Evolutionary conservation across 1,284 basidiomycete species (phyloP), one percentile per base, ranked within the genome.

Genomic region (Microbotryum lychnidis-dioicae): DNA sequence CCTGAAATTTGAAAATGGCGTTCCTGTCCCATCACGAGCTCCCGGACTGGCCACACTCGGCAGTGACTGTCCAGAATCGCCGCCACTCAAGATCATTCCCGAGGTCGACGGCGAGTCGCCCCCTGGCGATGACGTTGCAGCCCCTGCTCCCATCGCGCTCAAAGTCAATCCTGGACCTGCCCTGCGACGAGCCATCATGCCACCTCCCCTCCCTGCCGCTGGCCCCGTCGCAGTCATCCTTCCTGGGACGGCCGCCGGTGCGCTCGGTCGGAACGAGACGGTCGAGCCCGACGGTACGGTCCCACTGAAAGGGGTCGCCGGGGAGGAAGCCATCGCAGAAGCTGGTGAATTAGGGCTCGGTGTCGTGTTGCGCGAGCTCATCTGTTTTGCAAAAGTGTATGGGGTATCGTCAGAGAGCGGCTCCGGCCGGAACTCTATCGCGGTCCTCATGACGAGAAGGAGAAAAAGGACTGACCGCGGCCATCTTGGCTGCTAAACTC

Each of bases 1-100:
- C 69, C 85, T 84, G 75, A 97, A 97, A 75, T 92, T 96, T 54
- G 86, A 81, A 76, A 98, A 98, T 21, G 90, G 89, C 27, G 87
- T 87, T 62, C 80, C 82, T 55, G 67, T 69, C 21, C 67, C 67
- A 18, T 65, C 68, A 6, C 67, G 37, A 23, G 7, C 25, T 14
- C 52, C 58, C 23, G 50, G 50, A 18, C 58, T 62, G n/a, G 20
- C 49, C 51, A 23, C 45, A 20, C 52, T 48, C 33, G 37, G 57
- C 44, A 57, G 50, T 21, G 56, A 47, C 50, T 57, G 57, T 50
- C 57, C 54, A 21, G 64, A 48, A 23, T 33, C 46, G 29, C 33
- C 44, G 1, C 47, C 44, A 25, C 42, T 50, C 25, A 4, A 16
- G 37, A 9, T 42, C 37, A 42, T 51, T 9, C 61, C 55, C 27